Evolutionary conservation across 352 stramenopile genomes (phyloP).

Genomic region (Globisporangium mamillatum): DNA sequence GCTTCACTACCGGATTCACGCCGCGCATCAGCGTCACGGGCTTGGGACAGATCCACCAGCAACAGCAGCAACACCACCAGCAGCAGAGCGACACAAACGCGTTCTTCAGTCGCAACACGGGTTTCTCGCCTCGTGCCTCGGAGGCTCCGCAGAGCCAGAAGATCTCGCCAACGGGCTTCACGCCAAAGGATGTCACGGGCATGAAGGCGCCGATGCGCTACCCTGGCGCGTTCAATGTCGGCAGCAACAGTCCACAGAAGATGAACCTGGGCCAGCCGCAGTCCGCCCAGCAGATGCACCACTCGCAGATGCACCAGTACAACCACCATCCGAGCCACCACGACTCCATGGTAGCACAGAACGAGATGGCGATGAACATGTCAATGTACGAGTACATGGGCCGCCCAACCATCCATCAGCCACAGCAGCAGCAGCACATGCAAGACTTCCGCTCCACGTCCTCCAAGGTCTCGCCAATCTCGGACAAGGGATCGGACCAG

Average conservation of each 20-base stretch:
- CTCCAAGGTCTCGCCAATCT: conserved; percentile 59
- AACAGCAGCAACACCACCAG: conserved; percentile 22
- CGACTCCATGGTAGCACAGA: conserved; percentile 30
- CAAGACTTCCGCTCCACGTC: conserved; percentile 16
- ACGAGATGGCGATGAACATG: conserved; percentile 78
- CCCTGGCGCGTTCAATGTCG: conserved; percentile 40
- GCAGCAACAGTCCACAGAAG: conserved; percentile 53
- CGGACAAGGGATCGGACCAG: conserved; percentile 63
- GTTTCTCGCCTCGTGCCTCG: conserved; percentile 54
- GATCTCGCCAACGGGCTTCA: conserved; percentile 78
- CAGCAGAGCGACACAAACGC: conserved; percentile 40
- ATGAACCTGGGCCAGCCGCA: conserved; percentile 47
- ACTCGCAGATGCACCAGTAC: conserved; percentile 44
- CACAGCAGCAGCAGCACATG: conserved; percentile 25
- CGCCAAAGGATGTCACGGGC: conserved; percentile 68
- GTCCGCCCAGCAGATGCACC: conserved; percentile 40
- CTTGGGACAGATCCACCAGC: conserved; percentile 28
- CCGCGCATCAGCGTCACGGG: conserved; percentile 62
- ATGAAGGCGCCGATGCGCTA: conserved; percentile 78
- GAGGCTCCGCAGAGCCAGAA: conserved; percentile 50
- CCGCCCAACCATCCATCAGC: conserved; percentile 54
- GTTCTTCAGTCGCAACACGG: conserved; percentile 41
- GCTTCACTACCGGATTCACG: conserved; percentile 77
- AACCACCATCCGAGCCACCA: conserved; percentile 46
- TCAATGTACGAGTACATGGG: conserved; percentile 86